Evolutionary conservation across 2,329 filamentous ascomycete genomes (phyloP).

Genomic region (Fusarium sulawesiense): DNA sequence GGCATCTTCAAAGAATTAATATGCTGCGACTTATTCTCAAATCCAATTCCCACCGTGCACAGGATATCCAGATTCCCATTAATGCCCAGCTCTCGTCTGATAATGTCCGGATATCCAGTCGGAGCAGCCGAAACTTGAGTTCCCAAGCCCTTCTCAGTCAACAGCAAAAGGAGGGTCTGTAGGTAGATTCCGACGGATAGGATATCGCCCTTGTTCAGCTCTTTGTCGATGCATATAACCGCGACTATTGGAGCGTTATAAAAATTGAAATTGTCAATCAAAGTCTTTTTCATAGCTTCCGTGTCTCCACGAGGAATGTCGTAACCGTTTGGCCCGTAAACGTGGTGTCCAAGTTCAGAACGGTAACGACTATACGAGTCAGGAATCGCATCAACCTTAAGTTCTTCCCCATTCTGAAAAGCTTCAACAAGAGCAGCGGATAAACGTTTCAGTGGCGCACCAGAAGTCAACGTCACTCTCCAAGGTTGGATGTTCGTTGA

Average conservation of each 20-base stretch:
- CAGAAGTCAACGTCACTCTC: slow-evolving; percentile 12
- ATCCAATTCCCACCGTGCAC: slow-evolving; percentile 16
- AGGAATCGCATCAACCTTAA: slow-evolving; percentile 2
- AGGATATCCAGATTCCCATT: slow-evolving; percentile 11
- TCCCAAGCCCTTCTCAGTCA: slow-evolving; percentile 23
- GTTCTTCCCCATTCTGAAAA: background rate
- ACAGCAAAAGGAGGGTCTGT: slow-evolving; percentile 28
- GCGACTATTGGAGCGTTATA: slow-evolving; percentile 31
- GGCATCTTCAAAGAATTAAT: slow-evolving; percentile 26
- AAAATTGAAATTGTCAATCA: slow-evolving; percentile 31
- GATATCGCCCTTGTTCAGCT: slow-evolving; percentile 1
- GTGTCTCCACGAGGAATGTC: slow-evolving; percentile 22
- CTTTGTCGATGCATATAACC: slow-evolving; percentile 23
- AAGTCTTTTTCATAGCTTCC: slow-evolving; percentile 8
- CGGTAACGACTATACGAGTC: slow-evolving; percentile 21
- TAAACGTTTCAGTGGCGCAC: background rate
- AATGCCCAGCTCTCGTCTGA: slow-evolving; percentile 10
- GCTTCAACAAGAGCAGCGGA: background rate
- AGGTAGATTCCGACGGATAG: slow-evolving; percentile 32
- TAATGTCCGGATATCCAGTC: slow-evolving; percentile 13
- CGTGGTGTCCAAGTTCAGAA: slow-evolving; percentile 24
- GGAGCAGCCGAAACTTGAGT: slow-evolving; percentile 23
- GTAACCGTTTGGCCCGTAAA: slow-evolving; percentile 31
- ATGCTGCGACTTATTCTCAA: slow-evolving; percentile 18
- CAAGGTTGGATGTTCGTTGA: slow-evolving; percentile 27